Conservation (phyloP, 352 stramenopile genomes). For the Phytophthora constricta region DNA sequence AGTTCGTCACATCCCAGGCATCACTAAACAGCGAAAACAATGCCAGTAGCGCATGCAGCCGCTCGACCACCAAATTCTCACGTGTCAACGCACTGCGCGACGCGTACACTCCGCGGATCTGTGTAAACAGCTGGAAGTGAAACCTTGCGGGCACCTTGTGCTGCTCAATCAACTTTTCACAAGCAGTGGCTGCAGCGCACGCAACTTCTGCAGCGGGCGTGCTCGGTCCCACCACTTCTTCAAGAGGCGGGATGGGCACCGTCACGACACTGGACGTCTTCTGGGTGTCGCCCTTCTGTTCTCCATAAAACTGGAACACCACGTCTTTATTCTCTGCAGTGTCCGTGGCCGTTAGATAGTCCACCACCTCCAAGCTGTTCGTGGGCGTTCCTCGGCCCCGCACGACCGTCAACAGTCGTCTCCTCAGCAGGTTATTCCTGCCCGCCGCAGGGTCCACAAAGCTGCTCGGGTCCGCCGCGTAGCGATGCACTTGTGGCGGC, state of each 20-base stretch:
- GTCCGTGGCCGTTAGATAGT: slow-evolving; percentile 48
- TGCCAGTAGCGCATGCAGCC: slow-evolving; percentile 67
- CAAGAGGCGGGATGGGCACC: slow-evolving; percentile 46
- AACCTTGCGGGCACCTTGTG: slow-evolving; percentile 62
- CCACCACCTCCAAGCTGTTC: slow-evolving; percentile 70
- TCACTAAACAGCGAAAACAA: slow-evolving; percentile 85
- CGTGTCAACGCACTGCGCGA: slow-evolving; percentile 35
- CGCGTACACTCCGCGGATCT: slow-evolving; percentile 60
- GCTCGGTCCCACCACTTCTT: slow-evolving; percentile 30
- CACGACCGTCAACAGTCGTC: slow-evolving; percentile 60
- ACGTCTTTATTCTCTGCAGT: slow-evolving; percentile 15
- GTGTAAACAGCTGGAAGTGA: slow-evolving; percentile 78
- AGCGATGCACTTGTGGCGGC: slow-evolving; percentile 71
- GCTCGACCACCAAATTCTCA: slow-evolving; percentile 72
- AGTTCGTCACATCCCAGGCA: slow-evolving; percentile 75
- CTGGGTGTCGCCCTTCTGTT: background rate
- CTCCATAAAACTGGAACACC: background rate
- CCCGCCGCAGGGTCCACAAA: slow-evolving; percentile 49
- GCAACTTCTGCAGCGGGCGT: slow-evolving; percentile 30
- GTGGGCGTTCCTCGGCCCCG: slow-evolving; percentile 51
- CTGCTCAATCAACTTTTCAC: slow-evolving; percentile 60
- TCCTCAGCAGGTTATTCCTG: slow-evolving; percentile 52
- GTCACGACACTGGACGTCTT: slow-evolving; percentile 39
- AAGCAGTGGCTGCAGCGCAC: slow-evolving; percentile 51
- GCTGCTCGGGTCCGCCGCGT: slow-evolving; percentile 59